phyloP scores from a whole-genome alignment of 2,329 filamentous ascomycete genomes.

The Penicillium sp. region DNA sequence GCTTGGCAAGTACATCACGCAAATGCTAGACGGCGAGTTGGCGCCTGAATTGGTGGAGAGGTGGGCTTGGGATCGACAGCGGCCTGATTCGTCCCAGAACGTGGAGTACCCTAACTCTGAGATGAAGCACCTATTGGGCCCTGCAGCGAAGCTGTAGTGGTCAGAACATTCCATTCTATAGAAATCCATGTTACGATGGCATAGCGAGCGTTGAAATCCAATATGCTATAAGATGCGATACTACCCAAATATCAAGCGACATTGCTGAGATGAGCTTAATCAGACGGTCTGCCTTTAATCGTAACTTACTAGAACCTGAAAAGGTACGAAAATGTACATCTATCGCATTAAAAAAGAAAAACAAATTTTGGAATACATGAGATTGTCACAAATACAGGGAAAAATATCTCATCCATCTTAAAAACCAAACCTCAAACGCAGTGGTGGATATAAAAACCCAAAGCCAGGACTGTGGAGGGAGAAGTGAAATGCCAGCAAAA shows the following conservation, averaged over 20 bases:
- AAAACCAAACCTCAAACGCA: not conserved
- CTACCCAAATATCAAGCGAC: too few species aligned
- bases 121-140: conserved; percentile 50
- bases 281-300: too few species aligned
- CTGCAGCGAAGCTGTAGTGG: conserved; percentile 27
- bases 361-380: not conserved
- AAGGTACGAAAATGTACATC: not conserved
- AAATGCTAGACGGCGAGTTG: conserved; percentile 26
- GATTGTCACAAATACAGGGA: not conserved
- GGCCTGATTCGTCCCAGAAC: conserved; percentile 50
- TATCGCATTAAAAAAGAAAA: not conserved
- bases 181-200: too few species aligned
- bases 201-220: too few species aligned
- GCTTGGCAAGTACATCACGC: conserved; percentile 27
- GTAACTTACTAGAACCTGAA: too few species aligned
- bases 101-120: conserved; percentile 55
- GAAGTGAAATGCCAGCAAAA: not conserved
- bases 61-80: conserved; percentile 48
- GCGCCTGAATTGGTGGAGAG: conserved; percentile 22
- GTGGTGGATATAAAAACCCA: not conserved
- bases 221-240: too few species aligned
- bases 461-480: not conserved
- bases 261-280: too few species aligned
- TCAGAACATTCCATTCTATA: too few species aligned
- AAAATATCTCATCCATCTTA: not conserved